These are phyloP conservation scores for Adansonia gregorii DNA, from an alignment of 441 rosid genomes.

Conservation along the genomic window DNA sequence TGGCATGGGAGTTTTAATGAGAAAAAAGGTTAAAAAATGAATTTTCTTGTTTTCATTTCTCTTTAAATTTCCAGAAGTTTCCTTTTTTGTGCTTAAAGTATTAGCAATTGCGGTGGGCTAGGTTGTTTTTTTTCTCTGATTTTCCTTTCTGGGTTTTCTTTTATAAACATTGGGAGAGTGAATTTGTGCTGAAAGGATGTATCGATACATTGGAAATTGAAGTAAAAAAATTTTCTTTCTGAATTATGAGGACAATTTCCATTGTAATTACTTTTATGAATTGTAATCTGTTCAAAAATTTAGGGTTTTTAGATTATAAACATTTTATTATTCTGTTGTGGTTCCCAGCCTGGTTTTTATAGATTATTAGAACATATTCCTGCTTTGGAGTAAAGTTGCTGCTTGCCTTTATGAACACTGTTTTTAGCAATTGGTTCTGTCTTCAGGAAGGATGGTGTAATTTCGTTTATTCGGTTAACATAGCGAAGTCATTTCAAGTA, in stretches of 20 bases:
- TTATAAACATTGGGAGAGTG: neutral
- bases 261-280: neutral
- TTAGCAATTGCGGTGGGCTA: neutral
- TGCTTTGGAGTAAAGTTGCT: neutral
- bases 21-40: neutral
- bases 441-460: neutral
- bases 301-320: neutral
- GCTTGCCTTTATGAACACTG: neutral
- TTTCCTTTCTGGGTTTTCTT: neutral
- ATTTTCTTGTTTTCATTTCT: neutral
- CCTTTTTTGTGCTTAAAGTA: neutral
- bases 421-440: neutral
- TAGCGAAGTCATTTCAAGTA: neutral
- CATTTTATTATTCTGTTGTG: neutral
- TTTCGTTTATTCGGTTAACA: neutral
- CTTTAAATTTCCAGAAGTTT: neutral
- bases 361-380: neutral
- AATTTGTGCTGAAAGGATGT: slow-evolving; percentile 8
- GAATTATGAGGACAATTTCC: neutral
- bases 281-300: neutral
- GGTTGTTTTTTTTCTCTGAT: neutral
- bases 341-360: neutral
- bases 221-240: neutral
- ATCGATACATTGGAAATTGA: neutral
- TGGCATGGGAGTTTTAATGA: neutral